Base-by-base conservation (phyloP, 306 rosid genomes). In the Delonix regia region DNA sequence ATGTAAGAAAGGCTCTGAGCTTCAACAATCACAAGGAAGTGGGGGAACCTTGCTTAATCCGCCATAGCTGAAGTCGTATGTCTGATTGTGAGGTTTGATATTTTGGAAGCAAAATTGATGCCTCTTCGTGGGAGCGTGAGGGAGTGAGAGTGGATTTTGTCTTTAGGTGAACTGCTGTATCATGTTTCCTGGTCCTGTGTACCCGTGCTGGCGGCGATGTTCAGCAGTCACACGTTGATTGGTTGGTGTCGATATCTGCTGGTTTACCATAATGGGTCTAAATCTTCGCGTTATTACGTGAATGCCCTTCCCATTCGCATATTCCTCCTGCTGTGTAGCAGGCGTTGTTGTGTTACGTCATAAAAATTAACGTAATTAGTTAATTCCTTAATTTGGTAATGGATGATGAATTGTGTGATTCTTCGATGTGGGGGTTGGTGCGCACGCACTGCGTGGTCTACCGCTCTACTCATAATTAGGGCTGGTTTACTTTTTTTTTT, bases 211-310 rank as follows among this genome's bases (percentile, higher is more conserved):
- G 80, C 81, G 80, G 80, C 74, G 85, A 16, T 33, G 33, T 45
- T 51, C 82, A 12, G 21, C 71, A 71, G 41, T 87, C 91, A 68
- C 90, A 62, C 83, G 39, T 73, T 62, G 59, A 57, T 69, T 57
- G 83, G 88, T 77, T 21, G 68, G 71, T 22, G 2, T 12, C 12
- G n/a, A 27, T 49, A 1, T 55, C 7, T 9, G 0, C 7, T 33
- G 3, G 14, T 70, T 76, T 74, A 80, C 87, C 63, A 18, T 22
- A 67, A 52, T 62, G 60, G 65, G 41, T 78, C 24, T 71, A 7
- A 0, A 10, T 67, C 7, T 6, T 22, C 13, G 0, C 16, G 8
- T 1, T 42, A 73, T 61, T 83, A 78, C 90, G 28, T 12, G 0
- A 73, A 42, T 80, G 44, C 83, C 80, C 47, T 21, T 34, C 1